phyloP scores from a whole-genome alignment of 2,329 filamentous ascomycete species.

The Daldinia sp. region DNA sequence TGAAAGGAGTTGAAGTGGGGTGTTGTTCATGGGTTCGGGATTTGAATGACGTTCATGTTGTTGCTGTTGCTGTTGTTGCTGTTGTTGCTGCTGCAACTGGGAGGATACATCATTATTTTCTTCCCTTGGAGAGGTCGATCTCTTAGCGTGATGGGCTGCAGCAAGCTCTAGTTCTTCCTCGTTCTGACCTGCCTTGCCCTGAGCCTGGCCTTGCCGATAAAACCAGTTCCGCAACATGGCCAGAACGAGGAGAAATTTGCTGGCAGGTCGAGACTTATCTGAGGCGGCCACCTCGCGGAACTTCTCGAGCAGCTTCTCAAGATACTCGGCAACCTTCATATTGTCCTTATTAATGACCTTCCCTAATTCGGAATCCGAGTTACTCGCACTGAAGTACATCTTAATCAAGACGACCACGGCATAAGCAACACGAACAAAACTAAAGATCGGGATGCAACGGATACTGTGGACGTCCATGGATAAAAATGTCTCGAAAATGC shows the following conservation, averaged over 20 bases:
- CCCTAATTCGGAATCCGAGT: conserved; percentile 74
- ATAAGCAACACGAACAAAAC: conserved; percentile 78
- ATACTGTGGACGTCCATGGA: conserved; percentile 69
- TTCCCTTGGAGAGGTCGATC: conserved; percentile 19
- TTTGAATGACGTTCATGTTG: conserved; percentile 42
- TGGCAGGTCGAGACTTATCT: conserved; percentile 73
- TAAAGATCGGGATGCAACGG: conserved; percentile 76
- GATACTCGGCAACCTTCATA: conserved; percentile 73
- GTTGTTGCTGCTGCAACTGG: conserved; percentile 46
- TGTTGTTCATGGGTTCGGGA: conserved; percentile 60
- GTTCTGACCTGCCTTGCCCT: conserved; percentile 22
- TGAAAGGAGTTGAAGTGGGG: conserved; percentile 67
- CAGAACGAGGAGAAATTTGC: conserved; percentile 78
- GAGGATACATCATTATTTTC: conserved; percentile 26
- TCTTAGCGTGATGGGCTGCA: conserved; percentile 24
- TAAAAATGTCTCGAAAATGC: conserved; percentile 74
- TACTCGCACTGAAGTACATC: conserved; percentile 75
- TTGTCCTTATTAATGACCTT: conserved; percentile 75
- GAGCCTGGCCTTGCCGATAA: conserved; percentile 59
- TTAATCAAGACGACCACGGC: conserved; percentile 79
- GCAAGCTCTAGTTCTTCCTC: conserved; percentile 33
- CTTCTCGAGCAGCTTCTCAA: conserved; percentile 77
- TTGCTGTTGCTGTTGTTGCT: neutral
- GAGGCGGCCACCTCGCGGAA: conserved; percentile 73
- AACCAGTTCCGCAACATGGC: conserved; percentile 79